Percentiles rank a stretch among this genome's conserved stretches.
These are phyloP conservation scores for Pythium scleroteichum DNA, from an alignment of 352 stramenopile genomes.

Conservation along the genomic window DNA sequence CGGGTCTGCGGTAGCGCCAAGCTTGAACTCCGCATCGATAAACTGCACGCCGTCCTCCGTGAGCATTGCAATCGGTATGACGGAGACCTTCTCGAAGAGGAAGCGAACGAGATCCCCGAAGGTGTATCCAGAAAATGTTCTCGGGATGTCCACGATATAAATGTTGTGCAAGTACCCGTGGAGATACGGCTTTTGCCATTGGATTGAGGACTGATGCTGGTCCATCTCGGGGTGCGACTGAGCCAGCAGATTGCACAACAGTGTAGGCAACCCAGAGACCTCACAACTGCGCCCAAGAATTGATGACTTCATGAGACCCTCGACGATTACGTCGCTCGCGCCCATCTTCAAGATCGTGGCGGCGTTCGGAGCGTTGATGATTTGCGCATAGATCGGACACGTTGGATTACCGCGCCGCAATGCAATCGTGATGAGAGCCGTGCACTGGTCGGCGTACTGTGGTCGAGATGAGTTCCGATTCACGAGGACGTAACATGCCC, in stretches of 20 bases:
- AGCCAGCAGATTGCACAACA: constrained; percentile 65
- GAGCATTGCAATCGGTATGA: constrained; percentile 70
- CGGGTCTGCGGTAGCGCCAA: constrained; percentile 67
- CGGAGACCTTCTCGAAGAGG: constrained; percentile 67
- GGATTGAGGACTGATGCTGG: constrained; percentile 43
- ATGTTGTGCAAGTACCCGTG: constrained; percentile 73
- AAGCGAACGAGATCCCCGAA: constrained; percentile 81
- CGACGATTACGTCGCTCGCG: constrained; percentile 66
- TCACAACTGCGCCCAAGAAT: constrained; percentile 70
- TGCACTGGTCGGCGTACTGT: constrained; percentile 71
- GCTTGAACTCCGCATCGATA: constrained; percentile 78
- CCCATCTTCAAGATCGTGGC: constrained; percentile 74
- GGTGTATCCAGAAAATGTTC: constrained; percentile 77
- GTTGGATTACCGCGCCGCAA: constrained; percentile 64
- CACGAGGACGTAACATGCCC: constrained; percentile 71
- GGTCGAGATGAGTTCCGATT: constrained; percentile 52
- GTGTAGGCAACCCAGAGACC: constrained; percentile 60
- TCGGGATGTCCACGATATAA: constrained; percentile 75
- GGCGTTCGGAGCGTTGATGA: constrained; percentile 69
- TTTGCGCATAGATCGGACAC: constrained; percentile 77
- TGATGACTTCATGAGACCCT: constrained; percentile 73
- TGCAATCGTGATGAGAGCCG: constrained; percentile 72
- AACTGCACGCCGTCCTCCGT: constrained; percentile 66
- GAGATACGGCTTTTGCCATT: constrained; percentile 70
- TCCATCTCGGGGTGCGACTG: constrained; percentile 61